A percentile compares a stretch with the other conserved stretches of the same genome.
Evolutionary conservation across 257 asterid genomes (phyloP).

Genomic region (Solanum chmielewskii): DNA sequence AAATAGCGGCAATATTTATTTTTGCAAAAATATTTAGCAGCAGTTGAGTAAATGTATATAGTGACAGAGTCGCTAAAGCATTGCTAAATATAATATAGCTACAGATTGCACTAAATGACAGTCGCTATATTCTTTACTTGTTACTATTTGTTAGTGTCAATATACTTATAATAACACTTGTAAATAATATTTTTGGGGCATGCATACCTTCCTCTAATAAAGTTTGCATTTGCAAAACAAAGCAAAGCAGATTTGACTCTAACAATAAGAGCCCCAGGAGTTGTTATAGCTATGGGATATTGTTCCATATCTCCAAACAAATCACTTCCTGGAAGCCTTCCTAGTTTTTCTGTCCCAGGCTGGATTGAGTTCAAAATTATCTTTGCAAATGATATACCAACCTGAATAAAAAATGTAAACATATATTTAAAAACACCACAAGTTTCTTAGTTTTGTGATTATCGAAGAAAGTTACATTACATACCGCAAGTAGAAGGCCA

Average conservation of each 20-base stretch:
- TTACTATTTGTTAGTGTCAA: not conserved
- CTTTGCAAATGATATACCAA: constrained; percentile 25
- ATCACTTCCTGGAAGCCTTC: constrained; percentile 29
- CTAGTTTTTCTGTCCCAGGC: constrained; percentile 21
- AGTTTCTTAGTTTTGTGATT: too few species aligned
- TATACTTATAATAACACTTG: not conserved
- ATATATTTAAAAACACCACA: too few species aligned
- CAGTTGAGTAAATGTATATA: too few species aligned
- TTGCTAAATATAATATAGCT: too few species aligned
- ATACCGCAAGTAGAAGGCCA: constrained; percentile 32
- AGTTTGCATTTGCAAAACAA: constrained; percentile 29
- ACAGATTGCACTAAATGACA: too few species aligned
- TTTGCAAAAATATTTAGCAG: not conserved
- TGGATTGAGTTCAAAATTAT: constrained; percentile 17
- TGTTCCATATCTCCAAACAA: constrained; percentile 19
- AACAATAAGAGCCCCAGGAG: constrained; percentile 22
- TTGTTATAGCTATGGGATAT: constrained; percentile 21
- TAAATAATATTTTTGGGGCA: not conserved
- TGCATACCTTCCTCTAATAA: constrained; percentile 10
- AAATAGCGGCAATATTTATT: not conserved
- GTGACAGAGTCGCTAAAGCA: too few species aligned
- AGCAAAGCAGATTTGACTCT: constrained; percentile 24
- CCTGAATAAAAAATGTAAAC: not conserved
- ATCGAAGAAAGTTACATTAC: not conserved
- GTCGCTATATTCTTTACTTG: too few species aligned